These are phyloP conservation scores for Scedosporium minutisporum DNA, from an alignment of 2,329 filamentous ascomycete species.

Conservation along the genomic window DNA sequence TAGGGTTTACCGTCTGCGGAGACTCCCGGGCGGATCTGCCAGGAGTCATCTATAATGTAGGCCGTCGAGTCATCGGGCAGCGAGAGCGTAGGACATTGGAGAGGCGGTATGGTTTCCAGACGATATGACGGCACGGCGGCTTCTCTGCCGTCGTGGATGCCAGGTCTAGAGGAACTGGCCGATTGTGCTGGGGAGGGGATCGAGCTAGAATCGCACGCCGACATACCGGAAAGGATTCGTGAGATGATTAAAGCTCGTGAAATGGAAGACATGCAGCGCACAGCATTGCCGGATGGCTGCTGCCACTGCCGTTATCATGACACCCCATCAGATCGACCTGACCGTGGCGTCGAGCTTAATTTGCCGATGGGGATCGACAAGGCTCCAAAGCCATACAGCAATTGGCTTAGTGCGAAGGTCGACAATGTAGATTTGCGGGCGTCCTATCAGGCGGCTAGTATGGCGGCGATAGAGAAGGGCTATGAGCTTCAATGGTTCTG, in stretches of 20 bases:
- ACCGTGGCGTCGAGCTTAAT: background rate
- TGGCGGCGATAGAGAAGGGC: background rate
- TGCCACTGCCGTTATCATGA: background rate
- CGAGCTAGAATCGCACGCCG: background rate
- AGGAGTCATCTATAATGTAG: constrained; percentile 45
- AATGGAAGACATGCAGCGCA: background rate
- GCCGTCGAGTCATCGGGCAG: constrained; percentile 41
- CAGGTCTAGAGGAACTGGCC: background rate
- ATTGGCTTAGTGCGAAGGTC: background rate
- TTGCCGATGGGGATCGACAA: background rate
- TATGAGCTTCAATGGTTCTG: background rate
- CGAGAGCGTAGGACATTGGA: constrained; percentile 18
- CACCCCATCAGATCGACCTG: background rate
- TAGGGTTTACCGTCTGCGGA: constrained; percentile 24
- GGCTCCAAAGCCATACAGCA: background rate
- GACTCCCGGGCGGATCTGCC: constrained; percentile 27
- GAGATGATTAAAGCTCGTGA: background rate
- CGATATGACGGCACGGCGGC: background rate
- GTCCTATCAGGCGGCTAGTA: background rate
- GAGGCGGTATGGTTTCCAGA: background rate
- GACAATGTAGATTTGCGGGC: background rate
- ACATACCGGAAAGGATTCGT: background rate
- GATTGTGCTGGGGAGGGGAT: background rate
- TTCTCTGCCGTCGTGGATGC: background rate
- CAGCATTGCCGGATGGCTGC: background rate